Conservation (phyloP, 108 stramenopile genomes). For the Nitzschia sp. region DNA sequence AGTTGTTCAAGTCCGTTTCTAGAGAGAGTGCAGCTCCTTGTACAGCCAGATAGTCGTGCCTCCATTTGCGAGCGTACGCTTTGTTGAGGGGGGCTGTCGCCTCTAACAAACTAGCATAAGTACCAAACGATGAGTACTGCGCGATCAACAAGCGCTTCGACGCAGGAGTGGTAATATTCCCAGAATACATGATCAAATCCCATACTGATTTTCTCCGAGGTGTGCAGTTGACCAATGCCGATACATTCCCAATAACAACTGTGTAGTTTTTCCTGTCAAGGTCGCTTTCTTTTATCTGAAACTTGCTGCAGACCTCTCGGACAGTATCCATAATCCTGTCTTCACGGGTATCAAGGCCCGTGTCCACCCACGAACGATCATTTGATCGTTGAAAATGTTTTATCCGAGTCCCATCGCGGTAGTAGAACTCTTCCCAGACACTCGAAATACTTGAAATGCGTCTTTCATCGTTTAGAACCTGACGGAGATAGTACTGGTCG, state of each 20-base stretch:
- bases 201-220: background rate
- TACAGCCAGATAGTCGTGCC: constrained; percentile 12
- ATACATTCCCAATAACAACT: background rate
- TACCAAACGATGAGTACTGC: constrained; percentile 18
- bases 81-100: constrained; percentile 18
- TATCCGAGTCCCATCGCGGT: constrained; percentile 31
- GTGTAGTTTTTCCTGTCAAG: constrained; percentile 4
- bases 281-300: background rate
- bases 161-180: background rate
- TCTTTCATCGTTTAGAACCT: background rate
- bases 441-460: constrained; percentile 3
- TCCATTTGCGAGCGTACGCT: constrained; percentile 19
- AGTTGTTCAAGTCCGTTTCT: background rate
- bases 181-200: background rate
- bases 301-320: background rate
- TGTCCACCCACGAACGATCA: constrained; percentile 19
- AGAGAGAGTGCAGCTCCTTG: constrained; percentile 7
- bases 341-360: constrained; percentile 28
- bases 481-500: constrained; percentile 16
- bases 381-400: constrained; percentile 40
- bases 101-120: constrained; percentile 2
- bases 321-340: constrained; percentile 14
- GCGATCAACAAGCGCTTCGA: constrained; percentile 19
- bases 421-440: constrained; percentile 32
- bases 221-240: background rate